Conservation (phyloP, 2,329 filamentous ascomycete species). For the Aspergillus sp. region DNA sequence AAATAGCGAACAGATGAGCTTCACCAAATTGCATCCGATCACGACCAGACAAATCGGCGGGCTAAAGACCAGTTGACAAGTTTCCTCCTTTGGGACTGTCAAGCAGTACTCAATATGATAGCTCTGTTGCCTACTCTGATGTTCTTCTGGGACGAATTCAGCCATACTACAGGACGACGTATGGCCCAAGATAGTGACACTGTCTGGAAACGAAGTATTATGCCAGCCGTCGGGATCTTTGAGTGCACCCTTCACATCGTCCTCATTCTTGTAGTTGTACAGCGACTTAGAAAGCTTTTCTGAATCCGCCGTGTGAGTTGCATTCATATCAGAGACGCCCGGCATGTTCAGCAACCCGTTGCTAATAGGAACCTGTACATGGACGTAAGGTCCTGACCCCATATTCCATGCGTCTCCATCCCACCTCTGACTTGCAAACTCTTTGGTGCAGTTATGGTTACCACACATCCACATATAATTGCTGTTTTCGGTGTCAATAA, state of each 20-base stretch:
- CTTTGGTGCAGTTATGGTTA: not conserved
- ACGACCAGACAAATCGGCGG: slow-evolving; percentile 21
- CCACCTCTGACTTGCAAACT: not conserved
- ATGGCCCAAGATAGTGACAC: not conserved
- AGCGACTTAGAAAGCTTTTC: too few relatives aligned
- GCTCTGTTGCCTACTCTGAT: not conserved
- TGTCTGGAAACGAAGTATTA: too few relatives aligned
- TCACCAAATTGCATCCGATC: slow-evolving; percentile 26
- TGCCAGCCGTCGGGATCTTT: too few relatives aligned
- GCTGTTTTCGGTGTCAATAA: too few relatives aligned
- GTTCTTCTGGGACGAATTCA: not conserved
- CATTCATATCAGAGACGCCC: not conserved
- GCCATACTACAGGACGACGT: not conserved
- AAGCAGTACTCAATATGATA: slow-evolving; percentile 22
- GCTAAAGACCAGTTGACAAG: slow-evolving; percentile 22
- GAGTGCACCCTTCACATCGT: too few relatives aligned
- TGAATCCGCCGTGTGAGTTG: not conserved
- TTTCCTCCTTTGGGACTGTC: slow-evolving; percentile 18
- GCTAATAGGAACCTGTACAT: not conserved
- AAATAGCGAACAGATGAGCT: slow-evolving; percentile 22
- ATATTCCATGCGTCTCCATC: not conserved
- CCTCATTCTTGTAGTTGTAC: too few relatives aligned
- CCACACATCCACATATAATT: not conserved
- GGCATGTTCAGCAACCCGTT: not conserved
- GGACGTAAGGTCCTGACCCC: not conserved